Evolutionary conservation across 164 flowering plant species (phyloP).

Genomic region (Berberis vulgaris): DNA sequence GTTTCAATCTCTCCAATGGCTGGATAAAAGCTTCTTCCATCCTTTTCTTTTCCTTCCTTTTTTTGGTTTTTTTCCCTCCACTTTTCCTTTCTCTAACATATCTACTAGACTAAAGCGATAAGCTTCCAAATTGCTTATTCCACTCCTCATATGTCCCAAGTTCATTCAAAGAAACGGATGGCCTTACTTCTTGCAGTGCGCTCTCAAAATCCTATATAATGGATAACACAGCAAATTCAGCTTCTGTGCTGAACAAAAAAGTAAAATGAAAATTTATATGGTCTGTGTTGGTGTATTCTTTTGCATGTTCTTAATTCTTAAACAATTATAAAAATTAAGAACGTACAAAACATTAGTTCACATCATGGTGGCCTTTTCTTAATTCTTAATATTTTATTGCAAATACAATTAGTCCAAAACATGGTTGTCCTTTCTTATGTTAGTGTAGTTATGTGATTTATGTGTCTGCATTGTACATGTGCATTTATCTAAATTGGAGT

Average conservation of each 20-base stretch:
- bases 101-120: conserved; percentile 25
- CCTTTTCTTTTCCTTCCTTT: too few relatives aligned
- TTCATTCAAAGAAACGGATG: conserved; percentile 80
- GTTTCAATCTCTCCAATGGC: too few relatives aligned
- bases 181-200: conserved; percentile 87
- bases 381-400: too few relatives aligned
- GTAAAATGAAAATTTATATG: background rate
- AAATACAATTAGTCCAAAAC: too few relatives aligned
- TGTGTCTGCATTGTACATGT: background rate
- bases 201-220: conserved; percentile 65
- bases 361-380: too few relatives aligned
- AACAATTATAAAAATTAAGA: too few relatives aligned
- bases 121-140: conserved; percentile 96
- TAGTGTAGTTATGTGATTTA: too few relatives aligned
- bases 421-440: too few relatives aligned
- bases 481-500: background rate
- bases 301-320: background rate
- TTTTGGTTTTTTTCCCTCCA: too few relatives aligned
- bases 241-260: background rate
- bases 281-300: background rate
- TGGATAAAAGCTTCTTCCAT: too few relatives aligned
- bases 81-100: too few relatives aligned
- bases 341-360: too few relatives aligned
- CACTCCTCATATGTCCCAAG: conserved; percentile 78
- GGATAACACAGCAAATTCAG: background rate